A percentile compares a stretch with the other conserved stretches of the same genome.
Evolutionary conservation across 805 yeast species (phyloP).

Genomic region (Wickerhamomyces sydowiorum): DNA sequence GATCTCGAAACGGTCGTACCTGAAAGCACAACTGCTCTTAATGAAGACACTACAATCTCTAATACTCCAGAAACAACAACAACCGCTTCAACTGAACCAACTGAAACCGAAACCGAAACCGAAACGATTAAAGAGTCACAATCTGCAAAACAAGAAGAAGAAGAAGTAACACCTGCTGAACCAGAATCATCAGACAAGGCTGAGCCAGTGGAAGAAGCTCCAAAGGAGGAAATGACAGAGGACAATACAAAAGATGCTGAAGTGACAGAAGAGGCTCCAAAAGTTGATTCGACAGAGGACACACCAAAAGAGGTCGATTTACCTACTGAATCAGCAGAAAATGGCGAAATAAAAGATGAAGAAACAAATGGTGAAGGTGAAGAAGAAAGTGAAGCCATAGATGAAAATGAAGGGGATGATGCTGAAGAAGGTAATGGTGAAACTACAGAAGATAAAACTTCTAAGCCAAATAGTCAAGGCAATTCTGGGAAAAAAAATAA

Average conservation of each 20-base stretch:
- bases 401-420: conserved; percentile 4
- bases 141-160: conserved; percentile 7
- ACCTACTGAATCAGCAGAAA: conserved; percentile 12
- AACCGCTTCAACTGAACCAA: background rate
- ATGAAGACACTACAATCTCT: too few relatives aligned
- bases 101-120: conserved; percentile 7
- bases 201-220: conserved; percentile 1
- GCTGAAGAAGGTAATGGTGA: conserved; percentile 1
- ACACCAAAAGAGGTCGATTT: conserved; percentile 6
- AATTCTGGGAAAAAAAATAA: conserved; percentile 27
- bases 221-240: conserved; percentile 8
- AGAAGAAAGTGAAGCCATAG: too few relatives aligned
- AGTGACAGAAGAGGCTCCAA: conserved; percentile 7
- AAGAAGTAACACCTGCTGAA: conserved; percentile 8
- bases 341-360: conserved; percentile 7
- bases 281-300: conserved; percentile 9
- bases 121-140: too few relatives aligned
- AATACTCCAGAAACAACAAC: conserved; percentile 8
- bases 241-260: conserved; percentile 7
- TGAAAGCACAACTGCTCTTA: too few relatives aligned
- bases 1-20: conserved; percentile 16
- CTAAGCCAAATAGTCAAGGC: background rate
- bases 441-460: conserved; percentile 3
- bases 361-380: conserved; percentile 6
- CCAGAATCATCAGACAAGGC: conserved; percentile 3